Evolutionary conservation across 305 asterid genomes (phyloP).

Genomic region (Fraxinus sp.): DNA sequence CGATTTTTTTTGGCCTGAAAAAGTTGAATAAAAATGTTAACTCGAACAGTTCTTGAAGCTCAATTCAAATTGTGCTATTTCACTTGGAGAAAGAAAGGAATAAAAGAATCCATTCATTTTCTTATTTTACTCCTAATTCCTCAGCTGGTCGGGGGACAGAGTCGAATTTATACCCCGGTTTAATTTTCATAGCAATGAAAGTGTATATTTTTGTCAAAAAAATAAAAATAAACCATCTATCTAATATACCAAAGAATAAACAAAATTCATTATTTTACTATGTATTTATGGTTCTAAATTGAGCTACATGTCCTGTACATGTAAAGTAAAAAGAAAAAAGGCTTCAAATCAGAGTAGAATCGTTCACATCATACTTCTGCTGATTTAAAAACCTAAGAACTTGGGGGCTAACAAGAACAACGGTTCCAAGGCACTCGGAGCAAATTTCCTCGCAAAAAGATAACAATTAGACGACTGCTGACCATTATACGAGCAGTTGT

Average conservation of each 20-base stretch:
- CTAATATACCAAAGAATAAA: not conserved
- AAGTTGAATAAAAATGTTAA: too few species aligned
- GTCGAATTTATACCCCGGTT: not conserved
- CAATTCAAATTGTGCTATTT: not conserved
- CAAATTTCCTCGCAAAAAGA: slow-evolving; percentile 82
- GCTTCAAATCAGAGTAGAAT: not conserved
- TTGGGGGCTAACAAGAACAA: slow-evolving; percentile 68
- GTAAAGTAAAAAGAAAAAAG: not conserved
- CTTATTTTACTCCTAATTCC: not conserved
- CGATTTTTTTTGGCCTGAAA: too few species aligned
- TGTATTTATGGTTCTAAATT: not conserved
- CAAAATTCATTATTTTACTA: not conserved
- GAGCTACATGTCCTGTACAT: not conserved
- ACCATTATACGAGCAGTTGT: slow-evolving; percentile 53
- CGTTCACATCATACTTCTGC: not conserved
- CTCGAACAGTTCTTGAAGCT: not conserved
- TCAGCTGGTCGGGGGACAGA: not conserved
- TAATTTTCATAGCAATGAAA: not conserved
- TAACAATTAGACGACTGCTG: slow-evolving; percentile 43
- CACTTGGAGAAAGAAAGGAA: not conserved
- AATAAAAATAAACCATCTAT: not conserved
- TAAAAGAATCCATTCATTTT: not conserved
- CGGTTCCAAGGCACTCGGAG: slow-evolving; percentile 75
- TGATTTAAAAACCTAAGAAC: slow-evolving; percentile 57
- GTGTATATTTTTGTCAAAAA: not conserved